Percentiles rank a stretch among this genome's conserved stretches.
Evolutionary conservation across 1,284 basidiomycete genomes (phyloP).

Genomic region (Xerocomus nothofagi): DNA sequence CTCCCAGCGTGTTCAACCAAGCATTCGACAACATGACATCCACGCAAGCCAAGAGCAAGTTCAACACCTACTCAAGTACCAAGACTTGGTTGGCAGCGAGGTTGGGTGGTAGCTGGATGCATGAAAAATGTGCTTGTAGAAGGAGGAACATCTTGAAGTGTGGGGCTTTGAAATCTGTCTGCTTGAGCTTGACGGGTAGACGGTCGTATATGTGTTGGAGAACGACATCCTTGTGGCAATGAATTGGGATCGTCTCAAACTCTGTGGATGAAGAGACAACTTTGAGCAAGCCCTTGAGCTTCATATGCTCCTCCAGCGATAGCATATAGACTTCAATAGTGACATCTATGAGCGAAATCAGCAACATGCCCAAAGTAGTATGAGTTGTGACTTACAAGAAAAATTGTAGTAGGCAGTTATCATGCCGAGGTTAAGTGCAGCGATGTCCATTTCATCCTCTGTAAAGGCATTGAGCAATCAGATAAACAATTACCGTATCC

Average conservation of each 20-base stretch:
- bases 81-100: conserved; percentile 88
- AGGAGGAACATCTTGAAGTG: conserved; percentile 99
- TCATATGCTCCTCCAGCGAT: conserved; percentile 95
- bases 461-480: conserved; percentile 15
- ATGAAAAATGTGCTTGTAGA: conserved; percentile 95
- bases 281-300: conserved; percentile 94
- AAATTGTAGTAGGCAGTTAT: conserved; percentile 95
- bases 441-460: conserved; percentile 94
- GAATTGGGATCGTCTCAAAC: conserved; percentile 93
- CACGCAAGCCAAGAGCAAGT: conserved; percentile 89
- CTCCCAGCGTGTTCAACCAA: conserved; percentile 91
- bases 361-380: neutral
- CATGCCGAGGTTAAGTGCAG: conserved; percentile 92
- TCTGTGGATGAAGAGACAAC: conserved; percentile 96
- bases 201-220: conserved; percentile 92
- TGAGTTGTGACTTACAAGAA: conserved; percentile 55
- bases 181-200: conserved; percentile 93
- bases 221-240: conserved; percentile 84
- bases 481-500: neutral
- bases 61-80: conserved; percentile 89
- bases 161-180: conserved; percentile 85
- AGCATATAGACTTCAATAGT: conserved; percentile 97
- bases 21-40: conserved; percentile 98
- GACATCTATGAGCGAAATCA: conserved; percentile 57
- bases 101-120: conserved; percentile 88